Evolutionary conservation across 2,329 filamentous ascomycete species (phyloP), one percentile per base, ranked within the genome.

Genomic region (Tolypocladium pustulatum): DNA sequence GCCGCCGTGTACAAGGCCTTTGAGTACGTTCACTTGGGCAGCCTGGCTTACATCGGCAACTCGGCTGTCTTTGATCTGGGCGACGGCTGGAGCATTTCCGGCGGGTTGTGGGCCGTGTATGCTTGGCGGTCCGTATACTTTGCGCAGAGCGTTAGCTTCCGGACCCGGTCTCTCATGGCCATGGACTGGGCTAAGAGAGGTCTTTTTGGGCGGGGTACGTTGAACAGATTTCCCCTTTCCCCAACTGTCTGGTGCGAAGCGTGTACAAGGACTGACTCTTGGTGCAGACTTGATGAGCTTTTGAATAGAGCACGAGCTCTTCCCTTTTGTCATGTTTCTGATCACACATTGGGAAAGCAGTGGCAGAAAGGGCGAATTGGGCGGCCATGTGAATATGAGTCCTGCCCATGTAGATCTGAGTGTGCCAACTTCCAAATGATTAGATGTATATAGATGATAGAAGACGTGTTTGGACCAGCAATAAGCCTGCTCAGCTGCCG

Each of bases 151-250:
- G 94, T 99, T 54, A 97, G 92, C 73, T 81, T 97, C 60, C 80
- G 94, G 65, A 99, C 94, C 32, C 84, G 93, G 62, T 83, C 91
- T 63, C 75, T 99, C 68, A 79, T 99, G 73, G 91, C 91, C 22
- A 97, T 99, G 94, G 94, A 99, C 72, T 99, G 94, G 94, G 87
- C 85, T n/a, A 99, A 97, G 83, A 82, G 95, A 71, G 90, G 91
- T 15, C 74, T 99, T 27, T 99, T 99, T 77, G 94, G 94, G 65
- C 83, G 94, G 86, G 94, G 93, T 97, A 75, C 78, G 87, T 78
- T 59, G 37, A 22, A n/a, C 10, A 41, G 30, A 36, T 10, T 4
- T 20, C 15, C 7, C 8, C 13, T 3, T 4, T 8, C 17, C 46
- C 15, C 13, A 32, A 32, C 20, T 34, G 20, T 34, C 20, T 22